Base-by-base conservation (phyloP, 768 basidiomycete genomes). In the Agrocybe chaxingu region DNA sequence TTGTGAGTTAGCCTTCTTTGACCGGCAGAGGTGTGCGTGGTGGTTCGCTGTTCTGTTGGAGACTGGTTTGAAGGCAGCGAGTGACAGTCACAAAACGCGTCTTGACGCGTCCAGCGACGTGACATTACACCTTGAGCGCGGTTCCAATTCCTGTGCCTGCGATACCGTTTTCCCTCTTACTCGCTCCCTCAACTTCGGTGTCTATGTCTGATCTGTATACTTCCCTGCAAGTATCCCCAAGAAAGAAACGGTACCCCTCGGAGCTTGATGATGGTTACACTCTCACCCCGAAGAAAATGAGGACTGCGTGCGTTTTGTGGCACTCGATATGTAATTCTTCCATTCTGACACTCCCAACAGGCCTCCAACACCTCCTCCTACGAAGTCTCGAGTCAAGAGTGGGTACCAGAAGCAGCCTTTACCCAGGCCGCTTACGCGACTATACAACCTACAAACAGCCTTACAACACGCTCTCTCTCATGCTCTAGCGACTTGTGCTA, bases 391-490 rank as follows among this genome's bases (percentile, higher is more conserved):
- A 51, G 70, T 64, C 51, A 43, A 54, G 50, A 57, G 54, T 39
- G 37, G 42, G 36, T 32, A 57, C 38, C 45, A 55, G 47, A 53
- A 63, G 47, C 49, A 47, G 35, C 52, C 67, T 7, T 67, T 91
- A 35, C 85, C 89, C 8, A 38, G 67, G 8, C 76, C 84, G 55
- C 73, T 92, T 30, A 63, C 77, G 37, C 83, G 87, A 34, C 77
- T 92, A 34, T 72, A 74, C 55, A 74, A 68, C 47, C 74, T 87
- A 42, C 84, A 92, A 58, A 83, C 79, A 18, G 80, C 83, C 9
- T 71, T 92, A 42, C 88, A 92, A 57, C 86, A 87, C 61, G 90
- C 91, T 44, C 76, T 92, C 48, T 90, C 91, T 2, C 88, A 90
- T 69, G 88, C 89, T 7, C 78, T 93, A 29, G 90, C 90, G 4